Evolutionary conservation across 1,284 basidiomycete genomes (phyloP), one percentile per base, ranked within the genome.

Genomic region (Leccinum solheimii): DNA sequence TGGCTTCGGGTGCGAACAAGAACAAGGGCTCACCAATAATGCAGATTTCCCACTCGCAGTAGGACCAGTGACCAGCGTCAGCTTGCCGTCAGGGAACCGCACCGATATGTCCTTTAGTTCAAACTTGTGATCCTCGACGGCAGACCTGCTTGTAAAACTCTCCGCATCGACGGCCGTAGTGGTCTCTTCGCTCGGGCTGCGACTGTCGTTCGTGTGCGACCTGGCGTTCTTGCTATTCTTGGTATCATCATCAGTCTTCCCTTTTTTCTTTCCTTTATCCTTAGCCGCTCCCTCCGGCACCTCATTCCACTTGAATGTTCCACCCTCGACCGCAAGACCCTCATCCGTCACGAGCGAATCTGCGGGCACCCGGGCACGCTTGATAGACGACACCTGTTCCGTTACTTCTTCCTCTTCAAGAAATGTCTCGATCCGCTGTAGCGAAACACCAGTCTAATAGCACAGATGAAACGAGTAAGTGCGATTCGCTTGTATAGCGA

Each of bases 391-490:
- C 0, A 90, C 87, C 75, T 88, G 87, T 13, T 82, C 84, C 0
- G 85, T 79, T 3, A 93, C 89, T 74, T 96, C 95, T 51, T 92
- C 91, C 73, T 96, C 94, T 5, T 82, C 81, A 10, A 97, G 81
- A 75, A 90, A 97, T 1, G 84, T 86, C 30, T 91, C 82, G 60
- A 97, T 92, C 55, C 95, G 90, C 56, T 92, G 83, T 27, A 96
- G 73, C 0, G 91, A 86, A 3, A 97, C 91, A 23, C 85, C 81
- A 0, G 90, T 83, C 83, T 94, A 9, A 34, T 21, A 8, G 8
- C 10, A 34, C 13, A 34, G 52, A 36, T 11, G 40, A 23, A 10
- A 21, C 50, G 16, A 38, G 50, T 45, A 11, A 58, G n/a, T 1
- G 5, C 0, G 1, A n/a, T 36, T 23, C 3, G 11, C 6, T 5